Evolutionary conservation across 2,329 filamentous ascomycete genomes (phyloP), one percentile per base, ranked within the genome.

Genomic region (Exophiala alcalophila): DNA sequence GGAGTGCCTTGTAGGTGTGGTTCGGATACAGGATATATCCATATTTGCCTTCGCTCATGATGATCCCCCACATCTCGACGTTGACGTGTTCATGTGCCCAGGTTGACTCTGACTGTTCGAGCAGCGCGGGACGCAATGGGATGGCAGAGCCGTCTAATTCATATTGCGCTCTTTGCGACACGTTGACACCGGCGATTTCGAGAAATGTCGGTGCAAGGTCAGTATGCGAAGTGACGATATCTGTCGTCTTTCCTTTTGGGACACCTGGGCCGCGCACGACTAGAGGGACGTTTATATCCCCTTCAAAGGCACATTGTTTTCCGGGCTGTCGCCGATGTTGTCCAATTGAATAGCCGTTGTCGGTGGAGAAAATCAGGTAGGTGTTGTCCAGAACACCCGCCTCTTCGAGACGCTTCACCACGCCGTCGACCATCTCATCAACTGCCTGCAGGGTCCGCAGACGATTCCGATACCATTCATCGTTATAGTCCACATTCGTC

Each of bases 161-260:
- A 0, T 64, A 54, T 0, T 70, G 65, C 3, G 68, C 52, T 23
- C 37, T 25, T 23, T 35, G 30, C 5, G 5, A 10, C n/a, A 26
- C 21, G 11, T 21, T 11, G 11, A 40, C 29, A 8, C 43, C 45
- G 15, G 49, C 49, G 6, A 54, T 34, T 6, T 12, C 60, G 27
- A 83, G 66, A 6, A 83, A 59, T 0, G 80, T 84, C 0, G 81
- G 80, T 0, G 76, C 78, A 2, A 84, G 62, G 53, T 84, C 81
- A 3, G 80, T 79, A 48, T 84, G 81, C 0, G 78, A 76, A 0
- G 77, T 81, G 2, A 79, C 73, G 3, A 69, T 59, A 16, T 73
- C 60, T 3, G 66, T 62, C 0, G 60, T 62, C 7, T 65, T 50
- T 2, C 70, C 70, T 8, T 60, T 51, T 0, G 70, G 61, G 2